phyloP scores from a whole-genome alignment of 176 grass and related monocot genomes.

The Thinopyrum elongatum region DNA sequence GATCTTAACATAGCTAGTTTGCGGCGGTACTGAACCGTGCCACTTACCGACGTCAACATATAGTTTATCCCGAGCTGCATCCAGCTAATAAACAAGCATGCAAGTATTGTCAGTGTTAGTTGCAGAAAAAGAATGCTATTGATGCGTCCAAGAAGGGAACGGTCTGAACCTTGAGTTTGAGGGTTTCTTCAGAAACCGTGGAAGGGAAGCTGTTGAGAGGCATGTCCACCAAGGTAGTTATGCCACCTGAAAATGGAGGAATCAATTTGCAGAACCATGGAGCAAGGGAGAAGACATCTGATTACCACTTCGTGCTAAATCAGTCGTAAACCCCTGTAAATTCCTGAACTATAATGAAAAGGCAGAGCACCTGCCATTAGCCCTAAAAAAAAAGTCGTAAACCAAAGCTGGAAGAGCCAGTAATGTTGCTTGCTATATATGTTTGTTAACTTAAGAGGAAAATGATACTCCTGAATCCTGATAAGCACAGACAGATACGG shows the following conservation, averaged over 20 bases:
- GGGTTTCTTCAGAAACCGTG: conserved; percentile 82
- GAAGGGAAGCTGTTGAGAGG: conserved; percentile 93
- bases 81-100: conserved; percentile 44
- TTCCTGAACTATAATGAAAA: too few relatives aligned
- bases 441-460: background rate
- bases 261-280: background rate
- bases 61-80: conserved; percentile 68
- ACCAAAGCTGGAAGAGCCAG: background rate
- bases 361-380: too few relatives aligned
- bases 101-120: conserved; percentile 1
- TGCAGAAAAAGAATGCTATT: background rate
- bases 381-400: too few relatives aligned
- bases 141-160: conserved; percentile 11
- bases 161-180: conserved; percentile 67
- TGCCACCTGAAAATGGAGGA: conserved; percentile 64
- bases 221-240: conserved; percentile 95
- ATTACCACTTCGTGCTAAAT: background rate
- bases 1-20: background rate
- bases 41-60: conserved; percentile 89
- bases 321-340: background rate
- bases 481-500: background rate
- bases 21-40: background rate
- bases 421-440: background rate
- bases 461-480: background rate
- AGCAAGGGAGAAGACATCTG: background rate